Percentiles rank a stretch among this genome's conserved stretches.
Evolutionary conservation across 169 alveolate genomes (phyloP).

Genomic region (Cardiosporidium cionae): DNA sequence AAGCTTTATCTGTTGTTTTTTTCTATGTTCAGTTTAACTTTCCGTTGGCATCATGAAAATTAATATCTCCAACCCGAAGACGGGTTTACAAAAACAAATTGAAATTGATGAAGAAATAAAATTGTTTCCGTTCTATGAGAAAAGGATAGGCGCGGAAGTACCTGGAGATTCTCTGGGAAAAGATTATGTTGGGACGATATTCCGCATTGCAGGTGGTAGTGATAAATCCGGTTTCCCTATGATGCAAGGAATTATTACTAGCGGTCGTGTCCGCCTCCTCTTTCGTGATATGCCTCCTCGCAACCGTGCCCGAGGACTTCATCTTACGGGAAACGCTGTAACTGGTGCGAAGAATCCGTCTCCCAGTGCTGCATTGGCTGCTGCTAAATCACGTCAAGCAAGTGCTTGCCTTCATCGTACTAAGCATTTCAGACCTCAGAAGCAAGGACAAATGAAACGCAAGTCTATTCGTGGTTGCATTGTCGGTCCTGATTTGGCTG

Average conservation of each 20-base stretch:
- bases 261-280: constrained; percentile 75
- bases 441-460: constrained; percentile 96
- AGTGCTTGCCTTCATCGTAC: too few relatives aligned
- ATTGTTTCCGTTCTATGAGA: constrained; percentile 92
- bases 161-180: constrained; percentile 97
- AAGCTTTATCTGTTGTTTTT: background rate
- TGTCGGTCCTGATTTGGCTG: constrained; percentile 96
- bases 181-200: constrained; percentile 92
- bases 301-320: constrained; percentile 40
- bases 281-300: constrained; percentile 53
- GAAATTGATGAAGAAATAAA: constrained; percentile 98
- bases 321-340: background rate
- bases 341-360: background rate
- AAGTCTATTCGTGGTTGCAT: constrained; percentile 99
- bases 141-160: constrained; percentile 94
- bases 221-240: constrained; percentile 99
- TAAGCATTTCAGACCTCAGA: constrained; percentile 94
- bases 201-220: constrained; percentile 91
- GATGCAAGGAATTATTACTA: constrained; percentile 96
- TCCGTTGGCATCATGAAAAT: constrained; percentile 22
- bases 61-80: constrained; percentile 42
- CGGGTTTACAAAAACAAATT: constrained; percentile 84
- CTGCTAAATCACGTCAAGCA: too few relatives aligned
- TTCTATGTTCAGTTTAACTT: background rate
- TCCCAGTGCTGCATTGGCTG: background rate